These are phyloP conservation scores for Clarkia xantiana DNA, from an alignment of 345 rosid genomes.

Conservation along the genomic window DNA sequence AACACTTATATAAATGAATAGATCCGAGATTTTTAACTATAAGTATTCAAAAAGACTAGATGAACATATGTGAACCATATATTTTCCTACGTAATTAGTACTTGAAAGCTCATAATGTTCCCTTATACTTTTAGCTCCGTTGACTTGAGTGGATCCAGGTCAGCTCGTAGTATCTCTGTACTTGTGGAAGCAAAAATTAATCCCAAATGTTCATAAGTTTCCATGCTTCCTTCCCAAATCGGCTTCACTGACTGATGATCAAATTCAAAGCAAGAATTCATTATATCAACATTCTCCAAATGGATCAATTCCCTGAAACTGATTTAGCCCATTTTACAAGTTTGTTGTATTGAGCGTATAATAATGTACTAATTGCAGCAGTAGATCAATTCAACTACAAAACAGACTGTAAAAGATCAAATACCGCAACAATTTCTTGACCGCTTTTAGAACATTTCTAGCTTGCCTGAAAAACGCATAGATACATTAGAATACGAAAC, in stretches of 20 bases:
- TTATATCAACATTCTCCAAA: too few species aligned
- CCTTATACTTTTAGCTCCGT: conserved; percentile 65
- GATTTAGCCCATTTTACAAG: too few species aligned
- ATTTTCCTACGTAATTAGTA: conserved; percentile 60
- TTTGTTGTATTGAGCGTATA: too few species aligned
- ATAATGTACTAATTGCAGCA: too few species aligned
- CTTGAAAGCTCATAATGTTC: conserved; percentile 74
- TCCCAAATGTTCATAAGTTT: conserved; percentile 71
- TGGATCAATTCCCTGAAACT: too few species aligned
- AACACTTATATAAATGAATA: conserved; percentile 4
- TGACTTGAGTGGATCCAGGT: conserved; percentile 49
- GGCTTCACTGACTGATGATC: conserved; percentile 57
- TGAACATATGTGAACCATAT: conserved; percentile 71
- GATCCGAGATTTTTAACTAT: not conserved
- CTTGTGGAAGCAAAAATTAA: conserved; percentile 62
- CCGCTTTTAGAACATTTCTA: conserved; percentile 80
- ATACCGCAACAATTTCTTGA: conserved; percentile 89
- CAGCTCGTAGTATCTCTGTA: conserved; percentile 65
- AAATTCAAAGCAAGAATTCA: not conserved
- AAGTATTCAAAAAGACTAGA: not conserved
- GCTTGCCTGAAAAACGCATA: conserved; percentile 45
- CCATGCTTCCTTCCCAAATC: conserved; percentile 79
- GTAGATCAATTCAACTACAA: not conserved
- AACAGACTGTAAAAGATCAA: not conserved
- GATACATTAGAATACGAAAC: not conserved